These are phyloP conservation scores for Phytophthora meadii DNA, from an alignment of 352 stramenopile species.

Conservation along the genomic window DNA sequence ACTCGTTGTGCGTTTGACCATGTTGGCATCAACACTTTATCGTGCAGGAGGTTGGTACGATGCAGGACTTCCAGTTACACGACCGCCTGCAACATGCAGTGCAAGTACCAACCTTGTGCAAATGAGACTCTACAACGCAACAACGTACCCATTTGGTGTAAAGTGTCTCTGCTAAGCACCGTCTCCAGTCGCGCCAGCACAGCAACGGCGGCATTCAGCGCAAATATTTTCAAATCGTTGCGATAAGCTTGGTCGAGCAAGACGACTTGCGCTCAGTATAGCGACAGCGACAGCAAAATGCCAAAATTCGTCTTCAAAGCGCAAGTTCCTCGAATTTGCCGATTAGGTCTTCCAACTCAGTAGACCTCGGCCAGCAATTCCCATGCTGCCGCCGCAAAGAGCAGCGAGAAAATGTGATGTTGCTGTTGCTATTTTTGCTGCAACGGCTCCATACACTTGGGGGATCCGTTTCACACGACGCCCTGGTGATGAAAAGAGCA, in stretches of 20 bases:
- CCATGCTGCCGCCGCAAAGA: slow-evolving; percentile 2
- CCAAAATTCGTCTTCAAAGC: slow-evolving; percentile 19
- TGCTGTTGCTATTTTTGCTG: slow-evolving; percentile 9
- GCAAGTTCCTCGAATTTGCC: slow-evolving; percentile 32
- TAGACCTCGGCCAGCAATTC: slow-evolving; percentile 6
- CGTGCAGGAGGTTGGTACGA: not conserved
- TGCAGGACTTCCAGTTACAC: not conserved
- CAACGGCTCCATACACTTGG: slow-evolving; percentile 9
- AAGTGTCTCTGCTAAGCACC: slow-evolving; percentile 28
- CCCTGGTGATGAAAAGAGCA: slow-evolving; percentile 25
- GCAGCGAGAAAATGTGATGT: slow-evolving; percentile 17
- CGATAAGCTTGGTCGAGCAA: slow-evolving; percentile 2
- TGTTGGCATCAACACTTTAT: slow-evolving; percentile 16
- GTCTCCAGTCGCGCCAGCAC: slow-evolving; percentile 28
- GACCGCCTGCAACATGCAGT: not conserved
- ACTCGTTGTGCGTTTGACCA: slow-evolving; percentile 19
- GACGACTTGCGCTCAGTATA: slow-evolving; percentile 13
- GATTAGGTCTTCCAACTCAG: slow-evolving; percentile 12
- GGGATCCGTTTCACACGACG: slow-evolving; percentile 23
- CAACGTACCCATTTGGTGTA: slow-evolving; percentile 23
- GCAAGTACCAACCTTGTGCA: slow-evolving; percentile 6
- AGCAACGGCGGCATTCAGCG: slow-evolving; percentile 17
- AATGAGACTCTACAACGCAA: slow-evolving; percentile 17
- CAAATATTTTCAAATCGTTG: slow-evolving; percentile 33
- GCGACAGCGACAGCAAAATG: slow-evolving; percentile 9